phyloP scores from a whole-genome alignment of 176 grass and related monocot genomes.

The Avena insularis region DNA sequence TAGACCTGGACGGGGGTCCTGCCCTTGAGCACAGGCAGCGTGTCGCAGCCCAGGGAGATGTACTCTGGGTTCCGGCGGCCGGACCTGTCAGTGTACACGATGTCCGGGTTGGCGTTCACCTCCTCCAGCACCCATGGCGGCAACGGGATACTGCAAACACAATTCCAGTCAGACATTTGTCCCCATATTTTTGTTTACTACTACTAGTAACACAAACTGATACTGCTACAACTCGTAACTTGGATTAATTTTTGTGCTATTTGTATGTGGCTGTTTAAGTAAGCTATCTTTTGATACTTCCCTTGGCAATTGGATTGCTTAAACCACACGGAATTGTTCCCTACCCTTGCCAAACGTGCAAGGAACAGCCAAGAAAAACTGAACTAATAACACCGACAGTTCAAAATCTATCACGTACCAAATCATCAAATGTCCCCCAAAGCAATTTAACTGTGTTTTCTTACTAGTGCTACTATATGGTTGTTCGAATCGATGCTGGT shows the following conservation, averaged over 20 bases:
- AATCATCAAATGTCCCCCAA: background rate
- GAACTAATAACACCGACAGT: background rate
- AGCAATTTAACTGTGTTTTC: background rate
- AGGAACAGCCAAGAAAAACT: conserved; percentile 1
- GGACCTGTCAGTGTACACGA: conserved; percentile 87
- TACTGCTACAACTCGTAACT: background rate
- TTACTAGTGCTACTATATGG: background rate
- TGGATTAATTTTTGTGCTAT: background rate
- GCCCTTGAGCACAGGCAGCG: conserved; percentile 78
- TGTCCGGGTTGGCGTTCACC: conserved; percentile 73
- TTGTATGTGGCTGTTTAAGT: background rate
- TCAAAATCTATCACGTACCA: too few species aligned
- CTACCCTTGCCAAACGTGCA: conserved; percentile 41
- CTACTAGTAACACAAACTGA: background rate
- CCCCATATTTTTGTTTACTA: background rate
- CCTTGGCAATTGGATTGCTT: conserved; percentile 37
- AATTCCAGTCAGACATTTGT: conserved; percentile 13
- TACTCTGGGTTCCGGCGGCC: conserved; percentile 90
- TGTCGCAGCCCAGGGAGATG: conserved; percentile 89
- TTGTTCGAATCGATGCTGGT: background rate
- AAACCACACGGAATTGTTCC: background rate
- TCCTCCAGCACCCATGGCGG: conserved; percentile 87
- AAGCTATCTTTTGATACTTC: background rate
- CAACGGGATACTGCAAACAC: conserved; percentile 74
- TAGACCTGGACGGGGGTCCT: conserved; percentile 94